Percentiles rank a stretch among this genome's conserved stretches.
These are phyloP conservation scores for Arthroderma sp. DNA, from an alignment of 2,329 filamentous ascomycete genomes.

Conservation along the genomic window DNA sequence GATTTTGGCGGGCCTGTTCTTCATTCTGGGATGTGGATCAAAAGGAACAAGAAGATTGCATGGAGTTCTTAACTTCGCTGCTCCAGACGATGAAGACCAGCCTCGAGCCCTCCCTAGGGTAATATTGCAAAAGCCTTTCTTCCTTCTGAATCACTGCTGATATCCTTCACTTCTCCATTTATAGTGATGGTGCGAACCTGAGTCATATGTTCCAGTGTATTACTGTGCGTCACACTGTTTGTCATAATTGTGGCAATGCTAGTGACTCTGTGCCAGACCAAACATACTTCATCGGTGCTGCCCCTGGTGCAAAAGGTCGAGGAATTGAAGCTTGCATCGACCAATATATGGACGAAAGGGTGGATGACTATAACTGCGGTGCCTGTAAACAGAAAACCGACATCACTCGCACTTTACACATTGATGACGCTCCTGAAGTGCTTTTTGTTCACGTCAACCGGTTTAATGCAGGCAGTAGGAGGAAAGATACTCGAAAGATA, in stretches of 20 bases:
- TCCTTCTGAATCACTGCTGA: no score
- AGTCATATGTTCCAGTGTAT: conserved; percentile 7
- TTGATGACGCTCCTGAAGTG: conserved; percentile 9
- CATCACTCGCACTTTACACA: conserved; percentile 2
- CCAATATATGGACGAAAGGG: neutral
- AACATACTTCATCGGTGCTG: neutral
- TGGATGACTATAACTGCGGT: neutral
- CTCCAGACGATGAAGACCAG: neutral
- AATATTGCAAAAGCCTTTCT: no score
- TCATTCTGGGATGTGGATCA: conserved; percentile 1
- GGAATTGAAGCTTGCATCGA: conserved; percentile 1
- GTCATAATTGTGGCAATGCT: conserved; percentile 3
- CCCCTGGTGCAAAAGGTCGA: neutral
- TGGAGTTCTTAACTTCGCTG: conserved; percentile 6
- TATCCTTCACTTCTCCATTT: neutral
- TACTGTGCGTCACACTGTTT: conserved; percentile 1
- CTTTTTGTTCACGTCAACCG: conserved; percentile 9
- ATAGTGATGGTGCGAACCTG: neutral
- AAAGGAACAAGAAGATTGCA: conserved; percentile 6
- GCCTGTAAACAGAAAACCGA: neutral
- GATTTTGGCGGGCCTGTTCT: conserved; percentile 3
- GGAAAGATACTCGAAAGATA: conserved; percentile 1
- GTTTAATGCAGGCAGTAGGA: neutral
- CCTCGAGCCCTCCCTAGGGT: no score
- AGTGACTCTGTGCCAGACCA: neutral